Percentiles rank a stretch among this genome's conserved stretches.
phyloP scores from a whole-genome alignment of 2,329 filamentous ascomycete species.

The Penicillium sp. region DNA sequence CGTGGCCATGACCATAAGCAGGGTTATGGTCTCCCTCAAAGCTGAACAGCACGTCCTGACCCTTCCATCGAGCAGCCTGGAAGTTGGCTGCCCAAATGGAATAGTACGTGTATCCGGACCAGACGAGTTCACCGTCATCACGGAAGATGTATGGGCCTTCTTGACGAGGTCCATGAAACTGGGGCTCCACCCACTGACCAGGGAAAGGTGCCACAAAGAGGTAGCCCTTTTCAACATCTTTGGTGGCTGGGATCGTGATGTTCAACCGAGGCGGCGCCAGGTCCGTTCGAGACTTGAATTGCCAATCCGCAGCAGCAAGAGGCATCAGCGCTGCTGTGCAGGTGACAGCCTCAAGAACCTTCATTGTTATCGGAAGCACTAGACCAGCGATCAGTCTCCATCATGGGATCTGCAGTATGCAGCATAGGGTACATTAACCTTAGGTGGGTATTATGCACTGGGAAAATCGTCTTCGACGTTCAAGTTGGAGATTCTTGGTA shows the following conservation, averaged over 20 bases:
- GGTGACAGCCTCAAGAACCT: slow-evolving; percentile 16
- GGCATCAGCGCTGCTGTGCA: slow-evolving; percentile 18
- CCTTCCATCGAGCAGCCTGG: slow-evolving; percentile 46
- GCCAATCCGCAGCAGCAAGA: slow-evolving; percentile 41
- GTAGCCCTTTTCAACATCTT: slow-evolving; percentile 35
- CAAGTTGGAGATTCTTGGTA: not conserved
- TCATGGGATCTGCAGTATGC: slow-evolving; percentile 15
- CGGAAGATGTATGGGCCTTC: slow-evolving; percentile 54
- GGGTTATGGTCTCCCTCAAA: slow-evolving; percentile 54
- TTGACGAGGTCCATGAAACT: slow-evolving; percentile 43
- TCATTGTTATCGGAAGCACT: slow-evolving; percentile 20
- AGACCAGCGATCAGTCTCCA: slow-evolving; percentile 27
- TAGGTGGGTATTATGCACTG: slow-evolving; percentile 22
- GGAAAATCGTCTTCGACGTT: slow-evolving; percentile 1
- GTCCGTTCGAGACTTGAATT: slow-evolving; percentile 48
- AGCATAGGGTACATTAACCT: slow-evolving; percentile 34
- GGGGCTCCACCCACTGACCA: slow-evolving; percentile 22
- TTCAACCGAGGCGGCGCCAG: slow-evolving; percentile 43
- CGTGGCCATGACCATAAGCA: slow-evolving; percentile 52
- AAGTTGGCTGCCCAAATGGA: slow-evolving; percentile 54
- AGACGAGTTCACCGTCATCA: slow-evolving; percentile 53
- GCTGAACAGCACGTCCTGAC: slow-evolving; percentile 50
- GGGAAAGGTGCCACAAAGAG: slow-evolving; percentile 39
- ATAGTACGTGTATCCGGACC: slow-evolving; percentile 54
- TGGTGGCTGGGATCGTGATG: slow-evolving; percentile 38